Percentiles rank a stretch among this genome's conserved stretches.
These are phyloP conservation scores for Boeremia exigua DNA, from an alignment of 2,329 filamentous ascomycete genomes.

Conservation along the genomic window DNA sequence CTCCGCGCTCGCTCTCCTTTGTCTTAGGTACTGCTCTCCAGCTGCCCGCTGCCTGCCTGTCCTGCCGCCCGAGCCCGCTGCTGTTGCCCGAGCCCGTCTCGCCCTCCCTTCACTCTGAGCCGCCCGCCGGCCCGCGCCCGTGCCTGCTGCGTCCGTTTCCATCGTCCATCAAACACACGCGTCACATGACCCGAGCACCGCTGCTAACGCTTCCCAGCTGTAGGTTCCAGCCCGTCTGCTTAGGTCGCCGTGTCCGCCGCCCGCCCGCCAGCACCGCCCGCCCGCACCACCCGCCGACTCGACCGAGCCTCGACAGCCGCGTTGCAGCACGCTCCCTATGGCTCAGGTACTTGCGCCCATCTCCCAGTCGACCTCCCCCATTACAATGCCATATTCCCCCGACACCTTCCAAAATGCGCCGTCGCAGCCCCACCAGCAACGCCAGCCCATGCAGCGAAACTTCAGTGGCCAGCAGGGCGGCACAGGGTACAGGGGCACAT, in stretches of 20 bases:
- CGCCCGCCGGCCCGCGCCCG: neutral
- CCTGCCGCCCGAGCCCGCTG: neutral
- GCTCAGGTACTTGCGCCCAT: slow-evolving; percentile 57
- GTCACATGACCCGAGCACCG: slow-evolving; percentile 1
- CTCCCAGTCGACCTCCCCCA: slow-evolving; percentile 54
- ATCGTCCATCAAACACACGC: slow-evolving; percentile 4
- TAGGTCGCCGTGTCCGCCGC: slow-evolving; percentile 11
- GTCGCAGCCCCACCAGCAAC: slow-evolving; percentile 44
- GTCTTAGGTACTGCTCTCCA: slow-evolving; percentile 35
- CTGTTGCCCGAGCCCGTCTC: slow-evolving; percentile 1
- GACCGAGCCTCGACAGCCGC: slow-evolving; percentile 28
- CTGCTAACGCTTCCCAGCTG: slow-evolving; percentile 26
- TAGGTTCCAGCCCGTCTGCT: slow-evolving; percentile 26
- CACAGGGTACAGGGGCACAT: slow-evolving; percentile 51
- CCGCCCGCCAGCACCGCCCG: slow-evolving; percentile 21
- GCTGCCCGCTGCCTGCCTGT: slow-evolving; percentile 7
- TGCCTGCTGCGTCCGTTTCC: slow-evolving; percentile 8
- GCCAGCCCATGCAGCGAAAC: slow-evolving; percentile 43
- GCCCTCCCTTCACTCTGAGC: slow-evolving; percentile 10
- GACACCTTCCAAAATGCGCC: slow-evolving; percentile 54
- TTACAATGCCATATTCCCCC: slow-evolving; percentile 59
- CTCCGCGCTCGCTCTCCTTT: slow-evolving; percentile 44
- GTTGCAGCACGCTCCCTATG: slow-evolving; percentile 42
- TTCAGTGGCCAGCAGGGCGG: slow-evolving; percentile 51
- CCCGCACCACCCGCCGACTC: slow-evolving; percentile 24